Percentiles rank a stretch among this genome's conserved stretches.
These are phyloP conservation scores for Pythium sp. DNA, from an alignment of 352 stramenopile species.

Conservation along the genomic window DNA sequence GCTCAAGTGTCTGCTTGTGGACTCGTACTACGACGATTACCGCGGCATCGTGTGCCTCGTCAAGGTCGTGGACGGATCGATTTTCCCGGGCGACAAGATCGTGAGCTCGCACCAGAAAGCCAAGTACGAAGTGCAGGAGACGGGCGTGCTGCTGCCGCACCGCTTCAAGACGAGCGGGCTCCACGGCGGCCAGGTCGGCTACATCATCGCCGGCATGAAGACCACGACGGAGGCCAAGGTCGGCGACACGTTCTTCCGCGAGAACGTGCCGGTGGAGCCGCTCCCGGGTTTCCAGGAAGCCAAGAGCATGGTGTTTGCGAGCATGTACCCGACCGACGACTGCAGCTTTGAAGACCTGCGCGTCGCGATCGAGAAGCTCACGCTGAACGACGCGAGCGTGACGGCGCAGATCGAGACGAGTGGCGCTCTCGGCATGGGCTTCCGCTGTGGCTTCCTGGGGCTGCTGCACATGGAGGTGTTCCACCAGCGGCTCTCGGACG, in stretches of 20 bases:
- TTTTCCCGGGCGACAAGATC: conserved; percentile 83
- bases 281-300: conserved; percentile 82
- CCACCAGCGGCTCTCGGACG: conserved; percentile 96
- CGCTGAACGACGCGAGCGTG: conserved; percentile 97
- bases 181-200: conserved; percentile 94
- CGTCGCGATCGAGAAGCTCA: conserved; percentile 94
- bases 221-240: conserved; percentile 96
- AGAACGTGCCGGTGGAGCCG: conserved; percentile 54
- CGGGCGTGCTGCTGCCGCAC: conserved; percentile 92
- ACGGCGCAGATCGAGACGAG: conserved; percentile 94
- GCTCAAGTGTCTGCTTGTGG: conserved; percentile 93
- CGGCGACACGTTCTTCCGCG: conserved; percentile 81
- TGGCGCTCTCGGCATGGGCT: conserved; percentile 93
- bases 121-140: conserved; percentile 95
- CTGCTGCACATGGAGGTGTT: conserved; percentile 99
- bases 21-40: conserved; percentile 97
- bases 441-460: conserved; percentile 97
- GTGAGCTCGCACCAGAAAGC: conserved; percentile 68
- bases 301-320: conserved; percentile 98
- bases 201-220: conserved; percentile 97
- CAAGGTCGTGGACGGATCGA: conserved; percentile 91
- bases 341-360: conserved; percentile 96
- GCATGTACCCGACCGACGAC: conserved; percentile 96
- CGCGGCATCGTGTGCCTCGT: conserved; percentile 96
- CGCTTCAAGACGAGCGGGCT: conserved; percentile 76